Evolutionary conservation across 2,329 filamentous ascomycete species (phyloP).

Genomic region (Diaporthe vexans): DNA sequence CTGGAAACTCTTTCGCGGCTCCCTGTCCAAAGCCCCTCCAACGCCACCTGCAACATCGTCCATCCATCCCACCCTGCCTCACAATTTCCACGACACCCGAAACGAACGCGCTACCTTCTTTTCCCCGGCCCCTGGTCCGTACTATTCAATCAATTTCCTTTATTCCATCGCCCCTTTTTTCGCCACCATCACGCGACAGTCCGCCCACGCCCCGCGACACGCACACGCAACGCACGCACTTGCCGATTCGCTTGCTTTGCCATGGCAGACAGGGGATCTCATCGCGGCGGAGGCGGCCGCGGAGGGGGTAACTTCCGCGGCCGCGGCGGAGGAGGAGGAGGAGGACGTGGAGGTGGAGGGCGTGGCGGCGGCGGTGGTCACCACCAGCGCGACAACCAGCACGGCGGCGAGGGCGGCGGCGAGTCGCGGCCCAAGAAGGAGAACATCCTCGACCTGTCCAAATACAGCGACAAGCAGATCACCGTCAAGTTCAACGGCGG

Average conservation of each 20-base stretch:
- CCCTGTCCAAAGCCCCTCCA: slow-evolving; percentile 15
- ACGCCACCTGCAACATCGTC: slow-evolving; percentile 30
- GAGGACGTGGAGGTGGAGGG: slow-evolving; percentile 62
- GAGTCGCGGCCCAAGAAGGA: slow-evolving; percentile 95
- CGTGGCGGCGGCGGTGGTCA: slow-evolving; percentile 60
- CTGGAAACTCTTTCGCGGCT: slow-evolving; percentile 13
- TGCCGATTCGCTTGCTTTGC: slow-evolving; percentile 41
- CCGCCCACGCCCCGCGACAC: slow-evolving; percentile 4
- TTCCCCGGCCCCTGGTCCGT: neutral
- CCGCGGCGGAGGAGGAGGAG: slow-evolving; percentile 60
- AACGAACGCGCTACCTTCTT: slow-evolving; percentile 6
- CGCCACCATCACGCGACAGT: neutral
- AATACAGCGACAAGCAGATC: slow-evolving; percentile 98
- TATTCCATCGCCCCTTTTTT: neutral
- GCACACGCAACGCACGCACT: neutral
- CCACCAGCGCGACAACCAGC: slow-evolving; percentile 55
- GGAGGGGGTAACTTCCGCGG: slow-evolving; percentile 57
- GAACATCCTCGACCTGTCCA: slow-evolving; percentile 94
- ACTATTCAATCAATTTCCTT: neutral
- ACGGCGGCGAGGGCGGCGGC: slow-evolving; percentile 64
- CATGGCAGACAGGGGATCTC: slow-evolving; percentile 66
- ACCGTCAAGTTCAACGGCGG: slow-evolving; percentile 97
- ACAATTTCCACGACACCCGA: slow-evolving; percentile 23
- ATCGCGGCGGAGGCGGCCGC: slow-evolving; percentile 63
- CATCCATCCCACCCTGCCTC: slow-evolving; percentile 1